Percentiles rank a stretch among this genome's conserved stretches.
Conservation (phyloP, 2,329 filamentous ascomycete genomes). For the Karstenula rhodostoma region DNA sequence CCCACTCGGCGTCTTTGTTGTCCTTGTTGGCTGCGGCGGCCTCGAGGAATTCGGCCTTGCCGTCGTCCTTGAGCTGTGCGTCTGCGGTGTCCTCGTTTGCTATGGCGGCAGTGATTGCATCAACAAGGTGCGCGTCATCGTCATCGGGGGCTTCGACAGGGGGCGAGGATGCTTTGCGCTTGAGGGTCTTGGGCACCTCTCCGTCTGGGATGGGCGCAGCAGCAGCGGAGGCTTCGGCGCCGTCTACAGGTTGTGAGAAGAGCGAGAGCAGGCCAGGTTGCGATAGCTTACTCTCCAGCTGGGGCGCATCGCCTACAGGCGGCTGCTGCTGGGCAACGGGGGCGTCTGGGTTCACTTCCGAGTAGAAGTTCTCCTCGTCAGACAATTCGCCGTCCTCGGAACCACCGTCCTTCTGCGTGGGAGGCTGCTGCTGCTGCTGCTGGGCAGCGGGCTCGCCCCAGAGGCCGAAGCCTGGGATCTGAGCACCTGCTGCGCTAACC, state of each 20-base stretch:
- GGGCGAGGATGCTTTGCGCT: slow-evolving; percentile 13
- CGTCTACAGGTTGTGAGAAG: slow-evolving; percentile 35
- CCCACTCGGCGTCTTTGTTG: slow-evolving; percentile 78
- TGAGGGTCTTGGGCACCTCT: slow-evolving; percentile 7
- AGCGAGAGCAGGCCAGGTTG: slow-evolving; percentile 30
- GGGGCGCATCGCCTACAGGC: slow-evolving; percentile 29
- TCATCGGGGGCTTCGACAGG: slow-evolving; percentile 1
- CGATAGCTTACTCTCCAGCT: slow-evolving; percentile 38
- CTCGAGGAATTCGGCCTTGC: slow-evolving; percentile 53
- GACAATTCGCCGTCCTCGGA: slow-evolving; percentile 47
- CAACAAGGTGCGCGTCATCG: slow-evolving; percentile 3
- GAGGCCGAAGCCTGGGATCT: slow-evolving; percentile 48
- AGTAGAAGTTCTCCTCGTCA: slow-evolving; percentile 39
- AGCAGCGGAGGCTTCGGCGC: slow-evolving; percentile 25
- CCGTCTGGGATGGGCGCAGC: slow-evolving; percentile 26
- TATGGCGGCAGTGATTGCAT: slow-evolving; percentile 2
- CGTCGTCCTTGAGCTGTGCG: slow-evolving; percentile 28
- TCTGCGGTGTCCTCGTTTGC: background rate
- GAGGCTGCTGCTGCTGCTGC: slow-evolving; percentile 25
- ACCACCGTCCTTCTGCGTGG: slow-evolving; percentile 28
- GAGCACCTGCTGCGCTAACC: slow-evolving; percentile 31
- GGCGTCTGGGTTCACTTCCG: slow-evolving; percentile 34
- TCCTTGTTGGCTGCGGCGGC: slow-evolving; percentile 56
- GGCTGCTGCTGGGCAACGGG: slow-evolving; percentile 21
- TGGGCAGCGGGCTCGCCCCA: slow-evolving; percentile 32